These are phyloP conservation scores for Brasilioporus rufonigricans DNA, from an alignment of 768 basidiomycete species.

Conservation along the genomic window DNA sequence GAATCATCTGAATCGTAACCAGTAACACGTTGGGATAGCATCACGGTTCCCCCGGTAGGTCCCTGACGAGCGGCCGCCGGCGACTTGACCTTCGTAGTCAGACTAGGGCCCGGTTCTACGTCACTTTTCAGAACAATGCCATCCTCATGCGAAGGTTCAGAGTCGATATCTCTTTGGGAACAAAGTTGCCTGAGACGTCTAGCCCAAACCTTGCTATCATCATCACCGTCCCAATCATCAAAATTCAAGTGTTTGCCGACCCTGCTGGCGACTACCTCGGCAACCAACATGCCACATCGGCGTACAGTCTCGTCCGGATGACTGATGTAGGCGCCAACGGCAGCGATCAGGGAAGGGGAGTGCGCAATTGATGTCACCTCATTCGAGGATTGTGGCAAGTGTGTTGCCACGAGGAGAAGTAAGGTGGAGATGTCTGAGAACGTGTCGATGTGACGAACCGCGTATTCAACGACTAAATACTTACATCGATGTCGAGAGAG, in stretches of 20 bases:
- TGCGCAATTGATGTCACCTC: slow-evolving; percentile 45
- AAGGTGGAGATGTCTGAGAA: slow-evolving; percentile 67
- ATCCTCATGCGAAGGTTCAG: slow-evolving; percentile 28
- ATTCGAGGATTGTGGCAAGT: slow-evolving; percentile 53
- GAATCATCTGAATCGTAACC: slow-evolving; percentile 82
- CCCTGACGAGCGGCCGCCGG: slow-evolving; percentile 1
- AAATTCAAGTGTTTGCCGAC: slow-evolving; percentile 72
- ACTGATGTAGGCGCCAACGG: slow-evolving; percentile 71
- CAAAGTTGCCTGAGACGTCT: slow-evolving; percentile 56
- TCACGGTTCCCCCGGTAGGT: background rate
- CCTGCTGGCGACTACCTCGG: slow-evolving; percentile 69
- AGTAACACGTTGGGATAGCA: slow-evolving; percentile 13
- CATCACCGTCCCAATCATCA: slow-evolving; percentile 79
- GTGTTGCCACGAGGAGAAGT: slow-evolving; percentile 62
- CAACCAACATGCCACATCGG: slow-evolving; percentile 89
- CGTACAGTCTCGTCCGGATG: slow-evolving; percentile 77
- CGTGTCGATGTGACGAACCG: background rate
- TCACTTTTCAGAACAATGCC: slow-evolving; percentile 1
- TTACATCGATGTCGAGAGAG: slow-evolving; percentile 73
- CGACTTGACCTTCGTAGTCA: slow-evolving; percentile 11
- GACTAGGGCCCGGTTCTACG: slow-evolving; percentile 8
- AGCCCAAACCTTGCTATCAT: slow-evolving; percentile 63
- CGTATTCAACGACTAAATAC: slow-evolving; percentile 27
- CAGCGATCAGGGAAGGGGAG: slow-evolving; percentile 61
- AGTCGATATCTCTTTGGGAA: slow-evolving; percentile 50